These are phyloP conservation scores for Stephanodiscus minutulus DNA, from an alignment of 108 stramenopile genomes.

Conservation along the genomic window DNA sequence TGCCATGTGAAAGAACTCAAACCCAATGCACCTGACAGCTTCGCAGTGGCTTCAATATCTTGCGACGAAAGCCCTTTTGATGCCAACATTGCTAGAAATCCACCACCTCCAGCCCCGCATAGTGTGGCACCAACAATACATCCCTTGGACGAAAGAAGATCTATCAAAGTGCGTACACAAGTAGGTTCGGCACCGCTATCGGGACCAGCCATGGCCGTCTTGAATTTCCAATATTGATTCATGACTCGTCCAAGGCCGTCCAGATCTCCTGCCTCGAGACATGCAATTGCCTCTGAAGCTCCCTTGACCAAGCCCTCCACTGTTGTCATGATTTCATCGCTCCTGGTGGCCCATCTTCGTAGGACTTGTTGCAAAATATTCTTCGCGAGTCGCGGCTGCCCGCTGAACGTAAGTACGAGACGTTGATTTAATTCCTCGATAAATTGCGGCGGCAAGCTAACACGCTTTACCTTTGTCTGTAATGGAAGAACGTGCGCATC, in stretches of 20 bases:
- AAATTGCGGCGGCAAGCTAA: constrained; percentile 25
- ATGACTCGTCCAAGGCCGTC: constrained; percentile 59
- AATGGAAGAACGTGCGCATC: constrained; percentile 49
- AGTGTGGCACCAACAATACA: constrained; percentile 60
- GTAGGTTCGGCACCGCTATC: constrained; percentile 69
- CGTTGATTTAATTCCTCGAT: constrained; percentile 48
- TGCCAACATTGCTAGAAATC: constrained; percentile 65
- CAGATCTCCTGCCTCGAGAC: constrained; percentile 53
- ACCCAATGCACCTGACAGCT: constrained; percentile 5
- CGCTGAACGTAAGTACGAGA: constrained; percentile 72
- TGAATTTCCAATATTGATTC: constrained; percentile 72
- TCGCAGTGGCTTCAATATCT: constrained; percentile 27
- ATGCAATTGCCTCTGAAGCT: constrained; percentile 55
- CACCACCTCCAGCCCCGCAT: constrained; percentile 83
- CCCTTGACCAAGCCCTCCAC: constrained; percentile 61
- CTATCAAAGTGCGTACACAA: constrained; percentile 41
- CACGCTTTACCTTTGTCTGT: constrained; percentile 39
- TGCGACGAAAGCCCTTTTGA: constrained; percentile 27
- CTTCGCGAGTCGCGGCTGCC: constrained; percentile 81
- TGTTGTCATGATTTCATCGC: constrained; percentile 59
- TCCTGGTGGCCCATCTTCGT: constrained; percentile 68
- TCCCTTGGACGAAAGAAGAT: constrained; percentile 31
- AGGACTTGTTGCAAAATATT: constrained; percentile 79
- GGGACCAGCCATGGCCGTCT: constrained; percentile 81
- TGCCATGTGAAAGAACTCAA: constrained; percentile 53